phyloP scores from a whole-genome alignment of 164 flowering plant genomes.

The Pachysandra terminalis region DNA sequence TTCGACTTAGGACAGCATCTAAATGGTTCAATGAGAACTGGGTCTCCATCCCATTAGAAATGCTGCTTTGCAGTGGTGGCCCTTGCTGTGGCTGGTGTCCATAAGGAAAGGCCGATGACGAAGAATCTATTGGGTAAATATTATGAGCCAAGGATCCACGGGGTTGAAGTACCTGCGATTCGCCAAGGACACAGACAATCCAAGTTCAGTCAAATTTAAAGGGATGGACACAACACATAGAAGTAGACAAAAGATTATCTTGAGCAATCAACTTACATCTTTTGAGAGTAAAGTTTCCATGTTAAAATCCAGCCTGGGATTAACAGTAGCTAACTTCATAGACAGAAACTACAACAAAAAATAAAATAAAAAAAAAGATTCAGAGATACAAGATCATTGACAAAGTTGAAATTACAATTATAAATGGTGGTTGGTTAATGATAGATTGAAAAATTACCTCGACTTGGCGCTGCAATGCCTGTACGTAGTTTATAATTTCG shows the following conservation, averaged over 20 bases:
- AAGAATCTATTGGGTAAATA: slow-evolving; percentile 39
- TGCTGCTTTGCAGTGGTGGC: slow-evolving; percentile 23
- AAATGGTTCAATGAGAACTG: slow-evolving; percentile 35
- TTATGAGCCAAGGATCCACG: slow-evolving; percentile 36
- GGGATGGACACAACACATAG: background rate
- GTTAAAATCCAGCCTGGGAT: slow-evolving; percentile 58
- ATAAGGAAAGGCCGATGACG: slow-evolving; percentile 42
- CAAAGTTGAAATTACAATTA: background rate
- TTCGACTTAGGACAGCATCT: slow-evolving; percentile 32
- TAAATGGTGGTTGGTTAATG: background rate
- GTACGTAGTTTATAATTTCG: slow-evolving; percentile 93
- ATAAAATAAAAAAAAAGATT: background rate
- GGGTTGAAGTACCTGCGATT: slow-evolving; percentile 51
- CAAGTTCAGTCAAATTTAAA: slow-evolving; percentile 1
- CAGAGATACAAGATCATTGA: background rate
- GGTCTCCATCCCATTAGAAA: slow-evolving; percentile 32
- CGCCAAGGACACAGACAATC: background rate
- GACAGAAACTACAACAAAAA: slow-evolving; percentile 69
- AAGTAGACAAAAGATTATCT: background rate
- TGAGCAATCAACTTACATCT: slow-evolving; percentile 42
- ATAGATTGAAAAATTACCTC: slow-evolving; percentile 63
- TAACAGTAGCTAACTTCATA: slow-evolving; percentile 74
- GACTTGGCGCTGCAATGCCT: slow-evolving; percentile 90
- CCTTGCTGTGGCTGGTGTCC: slow-evolving; percentile 42
- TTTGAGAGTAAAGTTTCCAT: slow-evolving; percentile 53